Conservation (phyloP, 305 asterid species). For the Fraxinus platypoda region DNA sequence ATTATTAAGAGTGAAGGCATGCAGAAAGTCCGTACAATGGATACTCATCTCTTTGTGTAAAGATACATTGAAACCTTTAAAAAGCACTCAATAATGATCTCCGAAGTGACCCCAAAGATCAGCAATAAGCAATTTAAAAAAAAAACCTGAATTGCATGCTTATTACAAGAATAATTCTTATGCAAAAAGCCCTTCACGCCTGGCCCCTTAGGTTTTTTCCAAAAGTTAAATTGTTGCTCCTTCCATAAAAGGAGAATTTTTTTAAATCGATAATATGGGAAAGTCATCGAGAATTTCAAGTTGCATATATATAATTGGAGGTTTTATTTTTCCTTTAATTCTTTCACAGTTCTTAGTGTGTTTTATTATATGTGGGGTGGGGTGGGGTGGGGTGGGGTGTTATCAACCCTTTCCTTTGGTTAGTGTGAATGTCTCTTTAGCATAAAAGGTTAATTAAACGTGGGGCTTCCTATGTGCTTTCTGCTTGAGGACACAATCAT, state of each 20-base stretch:
- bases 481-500: conserved; percentile 41
- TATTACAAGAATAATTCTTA: conserved; percentile 35
- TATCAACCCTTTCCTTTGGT: conserved; percentile 41
- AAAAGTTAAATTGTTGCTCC: conserved; percentile 25
- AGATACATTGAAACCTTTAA: conserved; percentile 20
- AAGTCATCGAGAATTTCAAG: conserved; percentile 16
- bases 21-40: conserved; percentile 48
- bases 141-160: conserved; percentile 28
- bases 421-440: conserved; percentile 54
- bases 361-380: conserved; percentile 16
- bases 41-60: conserved; percentile 29
- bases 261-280: conserved; percentile 25
- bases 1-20: conserved; percentile 1
- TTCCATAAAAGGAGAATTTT: conserved; percentile 32
- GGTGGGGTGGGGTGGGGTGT: conserved; percentile 26
- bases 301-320: conserved; percentile 14
- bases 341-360: conserved; percentile 18
- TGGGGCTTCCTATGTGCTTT: conserved; percentile 43
- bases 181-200: conserved; percentile 35
- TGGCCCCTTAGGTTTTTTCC: conserved; percentile 25
- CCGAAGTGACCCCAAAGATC: conserved; percentile 35
- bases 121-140: conserved; percentile 5
- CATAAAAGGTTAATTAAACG: conserved; percentile 34
- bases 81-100: conserved; percentile 27
- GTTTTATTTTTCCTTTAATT: conserved; percentile 4